Percentiles rank a stretch among this genome's conserved stretches.
These are phyloP conservation scores for Auxenochlorella pyrenoidosa DNA, from an alignment of 139 green algal species.

Conservation along the genomic window DNA sequence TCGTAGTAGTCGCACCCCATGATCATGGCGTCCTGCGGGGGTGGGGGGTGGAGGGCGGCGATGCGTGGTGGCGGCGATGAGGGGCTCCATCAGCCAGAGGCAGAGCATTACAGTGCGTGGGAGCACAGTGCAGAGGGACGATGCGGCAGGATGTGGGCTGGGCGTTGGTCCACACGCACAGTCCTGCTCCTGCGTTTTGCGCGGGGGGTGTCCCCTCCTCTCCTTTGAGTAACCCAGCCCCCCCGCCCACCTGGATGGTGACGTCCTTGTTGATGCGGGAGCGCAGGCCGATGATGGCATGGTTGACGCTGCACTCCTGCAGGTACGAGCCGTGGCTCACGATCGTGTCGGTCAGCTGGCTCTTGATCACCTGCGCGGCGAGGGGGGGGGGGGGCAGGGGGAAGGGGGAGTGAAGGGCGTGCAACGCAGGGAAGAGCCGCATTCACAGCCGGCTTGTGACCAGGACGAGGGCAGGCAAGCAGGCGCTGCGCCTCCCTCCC, in stretches of 20 bases:
- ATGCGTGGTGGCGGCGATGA: not conserved
- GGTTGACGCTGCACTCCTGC: conserved; percentile 81
- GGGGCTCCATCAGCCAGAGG: too few species aligned
- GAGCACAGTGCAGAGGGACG: too few species aligned
- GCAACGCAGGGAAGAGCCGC: too few species aligned
- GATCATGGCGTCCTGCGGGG: conserved; percentile 85
- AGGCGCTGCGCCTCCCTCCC: too few species aligned
- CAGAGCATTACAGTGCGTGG: too few species aligned
- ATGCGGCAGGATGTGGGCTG: too few species aligned
- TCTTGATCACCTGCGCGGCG: conserved; percentile 81
- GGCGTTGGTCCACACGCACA: not conserved
- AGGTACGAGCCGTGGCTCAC: conserved; percentile 87
- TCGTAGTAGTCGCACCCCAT: conserved; percentile 99
- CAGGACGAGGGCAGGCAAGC: too few species aligned
- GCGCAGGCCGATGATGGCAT: conserved; percentile 96
- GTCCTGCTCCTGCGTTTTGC: not conserved
- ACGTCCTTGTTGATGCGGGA: conserved; percentile 69
- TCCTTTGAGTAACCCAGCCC: too few species aligned
- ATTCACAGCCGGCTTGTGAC: too few species aligned
- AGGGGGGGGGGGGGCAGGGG: conserved; percentile 90
- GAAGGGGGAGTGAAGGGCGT: conserved; percentile 54
- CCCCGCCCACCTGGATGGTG: conserved; percentile 57
- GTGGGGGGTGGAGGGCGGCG: not conserved
- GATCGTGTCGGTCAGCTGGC: conserved; percentile 71
- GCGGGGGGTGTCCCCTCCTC: too few species aligned